Evolutionary conservation across 306 rosid genomes (phyloP), one percentile per base, ranked within the genome.

Genomic region (Trifolium repens): DNA sequence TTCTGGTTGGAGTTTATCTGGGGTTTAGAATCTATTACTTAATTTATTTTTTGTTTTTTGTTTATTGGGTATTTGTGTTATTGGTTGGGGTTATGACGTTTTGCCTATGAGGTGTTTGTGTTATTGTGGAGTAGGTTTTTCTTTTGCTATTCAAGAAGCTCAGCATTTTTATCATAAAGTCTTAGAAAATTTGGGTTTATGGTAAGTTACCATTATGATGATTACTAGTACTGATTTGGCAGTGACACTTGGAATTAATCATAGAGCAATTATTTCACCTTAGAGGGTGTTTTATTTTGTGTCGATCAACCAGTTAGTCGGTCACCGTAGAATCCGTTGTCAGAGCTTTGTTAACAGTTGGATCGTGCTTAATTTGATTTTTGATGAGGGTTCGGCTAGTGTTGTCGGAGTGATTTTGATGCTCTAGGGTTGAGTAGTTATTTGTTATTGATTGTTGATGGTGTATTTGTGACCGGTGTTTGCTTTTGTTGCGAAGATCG

Each of bases 1-100:
- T 69, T 78, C 77, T 69, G 64, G 63, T 60, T 67, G 76, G 64
- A 78, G n/a, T 43, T 43, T 68, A 47, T 78, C 76, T 60, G 76
- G 77, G 81, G 65, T 78, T 78, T 37, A 60, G 81, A 17, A 69
- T 78, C 64, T 15, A 5, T 49, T 17, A 10, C 60, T 30, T 47
- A 22, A 69, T 34, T 69, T 69, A 53, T n/a, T 69, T 58, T 24
- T 59, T 40, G 32, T 14, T 44, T 17, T 22, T 77, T 62, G 13
- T 35, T 69, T 61, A 9, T 59, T 69, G 24, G 63, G 43, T 78
- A 15, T 35, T 59, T 35, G 55, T 78, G 81, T 34, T 59, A n/a
- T 49, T 49, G 81, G 63, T 34, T 61, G 11, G 9, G 65, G 37
- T 58, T 77, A 59, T 16, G 50, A 26, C 16, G 39, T 77, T 77